Evolutionary conservation across 2,329 filamentous ascomycete genomes (phyloP).

Genomic region (Coleophoma cylindrospora): DNA sequence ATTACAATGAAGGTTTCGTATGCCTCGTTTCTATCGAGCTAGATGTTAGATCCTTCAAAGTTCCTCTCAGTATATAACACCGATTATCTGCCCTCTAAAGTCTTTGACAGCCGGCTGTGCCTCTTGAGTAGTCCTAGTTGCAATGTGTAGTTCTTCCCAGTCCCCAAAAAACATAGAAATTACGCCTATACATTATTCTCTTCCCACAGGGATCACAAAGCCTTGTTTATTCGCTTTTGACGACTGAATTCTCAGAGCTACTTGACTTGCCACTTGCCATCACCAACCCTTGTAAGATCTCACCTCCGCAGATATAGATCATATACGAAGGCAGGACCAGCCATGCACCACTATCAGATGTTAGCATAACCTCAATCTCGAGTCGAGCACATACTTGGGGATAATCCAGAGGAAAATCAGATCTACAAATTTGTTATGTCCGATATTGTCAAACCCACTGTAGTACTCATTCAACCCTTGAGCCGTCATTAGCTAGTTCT

Average conservation of each 20-base stretch:
- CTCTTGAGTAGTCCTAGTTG: no score
- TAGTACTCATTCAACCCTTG: conserved; percentile 56
- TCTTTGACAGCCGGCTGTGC: no score
- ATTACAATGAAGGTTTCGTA: no score
- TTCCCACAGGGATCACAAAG: no score
- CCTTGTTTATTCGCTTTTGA: conserved; percentile 15
- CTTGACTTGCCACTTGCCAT: conserved; percentile 29
- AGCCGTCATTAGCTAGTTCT: not conserved
- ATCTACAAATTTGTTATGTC: conserved; percentile 51
- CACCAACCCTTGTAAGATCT: conserved; percentile 56
- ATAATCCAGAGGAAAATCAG: conserved; percentile 58
- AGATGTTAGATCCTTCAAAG: no score
- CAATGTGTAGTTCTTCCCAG: no score
- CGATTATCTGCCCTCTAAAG: no score
- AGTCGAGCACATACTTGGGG: conserved; percentile 51
- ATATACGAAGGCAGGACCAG: conserved; percentile 59
- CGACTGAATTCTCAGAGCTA: conserved; percentile 16
- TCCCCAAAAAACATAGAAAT: no score
- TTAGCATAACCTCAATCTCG: conserved; percentile 10
- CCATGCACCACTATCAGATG: conserved; percentile 52
- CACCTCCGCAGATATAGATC: conserved; percentile 51
- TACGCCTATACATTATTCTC: no score
- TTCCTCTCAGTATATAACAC: no score
- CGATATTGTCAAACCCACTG: conserved; percentile 54
- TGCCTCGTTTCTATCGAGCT: no score